Percentiles rank a stretch among this genome's conserved stretches.
Conservation (phyloP, 2,329 filamentous ascomycete species). For the Diaporthe helianthi region DNA sequence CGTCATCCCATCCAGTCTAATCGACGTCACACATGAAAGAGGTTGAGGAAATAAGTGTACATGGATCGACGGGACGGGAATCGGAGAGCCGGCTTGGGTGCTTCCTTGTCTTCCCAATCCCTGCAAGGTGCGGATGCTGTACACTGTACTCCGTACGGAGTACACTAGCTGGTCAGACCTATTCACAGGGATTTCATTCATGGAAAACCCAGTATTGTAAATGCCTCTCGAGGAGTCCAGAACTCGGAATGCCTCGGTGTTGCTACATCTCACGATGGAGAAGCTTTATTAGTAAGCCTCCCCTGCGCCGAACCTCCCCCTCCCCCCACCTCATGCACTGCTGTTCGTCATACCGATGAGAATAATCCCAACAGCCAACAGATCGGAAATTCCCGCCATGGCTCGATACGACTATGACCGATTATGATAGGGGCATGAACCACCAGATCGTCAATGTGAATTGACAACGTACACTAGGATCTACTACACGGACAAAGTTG, state of each 20-base stretch:
- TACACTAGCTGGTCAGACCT: too few relatives aligned
- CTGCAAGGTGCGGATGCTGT: too few relatives aligned
- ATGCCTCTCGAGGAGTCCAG: constrained; percentile 8
- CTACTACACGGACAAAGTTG: constrained; percentile 84
- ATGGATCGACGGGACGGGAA: background rate
- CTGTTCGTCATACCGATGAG: background rate
- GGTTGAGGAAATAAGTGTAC: background rate
- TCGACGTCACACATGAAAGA: background rate
- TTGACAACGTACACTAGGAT: constrained; percentile 46
- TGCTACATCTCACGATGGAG: constrained; percentile 20
- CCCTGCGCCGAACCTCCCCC: background rate
- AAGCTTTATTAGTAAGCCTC: constrained; percentile 32
- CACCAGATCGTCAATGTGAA: constrained; percentile 79
- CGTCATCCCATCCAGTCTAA: constrained; percentile 19
- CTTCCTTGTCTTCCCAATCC: background rate
- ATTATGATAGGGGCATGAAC: constrained; percentile 71
- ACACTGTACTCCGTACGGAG: too few relatives aligned
- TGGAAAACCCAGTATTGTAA: too few relatives aligned
- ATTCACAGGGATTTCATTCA: too few relatives aligned
- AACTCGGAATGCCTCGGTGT: constrained; percentile 6
- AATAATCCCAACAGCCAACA: constrained; percentile 62
- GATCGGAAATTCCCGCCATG: constrained; percentile 85
- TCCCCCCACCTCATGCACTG: background rate
- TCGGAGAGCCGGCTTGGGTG: background rate
- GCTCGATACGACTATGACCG: constrained; percentile 78